phyloP scores from a whole-genome alignment of 495 filamentous ascomycete species.

The Neurospora sp. region DNA sequence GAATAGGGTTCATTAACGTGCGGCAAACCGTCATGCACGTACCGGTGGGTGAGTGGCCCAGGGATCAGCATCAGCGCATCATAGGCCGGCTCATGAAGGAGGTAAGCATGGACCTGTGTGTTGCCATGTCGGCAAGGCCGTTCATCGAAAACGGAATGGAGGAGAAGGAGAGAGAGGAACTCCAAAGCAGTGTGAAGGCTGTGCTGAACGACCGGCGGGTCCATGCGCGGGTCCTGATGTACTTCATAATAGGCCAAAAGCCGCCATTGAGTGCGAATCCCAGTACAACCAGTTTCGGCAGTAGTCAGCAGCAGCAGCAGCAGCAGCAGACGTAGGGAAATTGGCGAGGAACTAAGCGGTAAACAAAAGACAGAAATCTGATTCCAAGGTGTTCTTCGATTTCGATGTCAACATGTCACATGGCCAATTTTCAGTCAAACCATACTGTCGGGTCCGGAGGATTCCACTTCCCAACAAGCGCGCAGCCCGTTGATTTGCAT shows the following conservation, averaged over 20 bases:
- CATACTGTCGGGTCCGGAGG: background rate
- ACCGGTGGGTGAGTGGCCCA: slow-evolving; percentile 53
- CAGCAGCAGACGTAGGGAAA: background rate
- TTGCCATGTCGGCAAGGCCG: slow-evolving; percentile 43
- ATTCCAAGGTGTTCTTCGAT: background rate
- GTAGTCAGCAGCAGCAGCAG: background rate
- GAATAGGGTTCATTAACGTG: slow-evolving; percentile 46
- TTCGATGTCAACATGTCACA: background rate
- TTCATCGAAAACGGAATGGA: slow-evolving; percentile 38
- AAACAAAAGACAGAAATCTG: background rate
- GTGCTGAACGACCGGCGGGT: slow-evolving; percentile 23
- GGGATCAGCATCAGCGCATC: slow-evolving; percentile 42
- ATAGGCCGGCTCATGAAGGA: slow-evolving; percentile 44
- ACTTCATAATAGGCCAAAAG: slow-evolving; percentile 37
- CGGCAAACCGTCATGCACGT: slow-evolving; percentile 41
- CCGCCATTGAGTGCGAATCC: slow-evolving; percentile 8
- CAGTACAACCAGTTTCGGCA: background rate
- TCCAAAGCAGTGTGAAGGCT: slow-evolving; percentile 17
- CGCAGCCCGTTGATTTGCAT: background rate
- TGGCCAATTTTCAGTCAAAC: background rate
- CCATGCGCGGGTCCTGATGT: slow-evolving; percentile 33
- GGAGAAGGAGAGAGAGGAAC: slow-evolving; percentile 27
- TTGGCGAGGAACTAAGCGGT: background rate
- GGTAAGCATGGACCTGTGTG: slow-evolving; percentile 43
- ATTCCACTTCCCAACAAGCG: background rate